Evolutionary conservation across 169 alveolate species (phyloP), one percentile per base, ranked within the genome.

Genomic region (Plasmodium blacklocki): DNA sequence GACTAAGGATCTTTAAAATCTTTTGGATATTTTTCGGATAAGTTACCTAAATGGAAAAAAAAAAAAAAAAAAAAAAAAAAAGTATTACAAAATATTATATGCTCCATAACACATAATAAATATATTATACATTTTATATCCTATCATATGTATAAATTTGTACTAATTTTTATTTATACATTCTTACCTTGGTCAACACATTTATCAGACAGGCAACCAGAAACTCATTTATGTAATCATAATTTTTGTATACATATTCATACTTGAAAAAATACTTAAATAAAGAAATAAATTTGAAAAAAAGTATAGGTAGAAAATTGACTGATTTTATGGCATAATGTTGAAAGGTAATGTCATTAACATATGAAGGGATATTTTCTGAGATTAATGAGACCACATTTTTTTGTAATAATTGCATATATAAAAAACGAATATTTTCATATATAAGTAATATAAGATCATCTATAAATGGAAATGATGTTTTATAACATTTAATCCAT

Each of bases 281-380:
- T 7, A 80, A 15, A 15, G 58, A 80, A 2, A 80, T 73, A 21
- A 80, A 80, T 59, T 80, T 80, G 60, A 80, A 80, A 50, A 52
- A 80, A 29, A 80, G 67, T 39, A 80, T 74, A 2, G 90, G 90
- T 15, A 80, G 59, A 66, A 80, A 80, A n/a, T 80, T 80, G 43
- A 63, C 11, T 18, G 90, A 80, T 72, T 56, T 67, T 6, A 73
- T 21, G 19, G 85, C 90, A 50, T 67, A 80, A 29, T 62, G 45
- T 18, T 8, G 62, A 3, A 60, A 45, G n/a, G 18, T 58, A 2
- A 8, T 15, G 15, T 58, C 63, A n/a, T 18, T 49, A 12, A 43
- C 14, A 12, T 52, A 19, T 29, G 58, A 32, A 52, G 9, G 5
- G 45, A 32, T 32, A 7, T 32, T 8, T 5, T 47, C 8, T n/a